phyloP scores from a whole-genome alignment of 805 yeast species.

The Candida montana region DNA sequence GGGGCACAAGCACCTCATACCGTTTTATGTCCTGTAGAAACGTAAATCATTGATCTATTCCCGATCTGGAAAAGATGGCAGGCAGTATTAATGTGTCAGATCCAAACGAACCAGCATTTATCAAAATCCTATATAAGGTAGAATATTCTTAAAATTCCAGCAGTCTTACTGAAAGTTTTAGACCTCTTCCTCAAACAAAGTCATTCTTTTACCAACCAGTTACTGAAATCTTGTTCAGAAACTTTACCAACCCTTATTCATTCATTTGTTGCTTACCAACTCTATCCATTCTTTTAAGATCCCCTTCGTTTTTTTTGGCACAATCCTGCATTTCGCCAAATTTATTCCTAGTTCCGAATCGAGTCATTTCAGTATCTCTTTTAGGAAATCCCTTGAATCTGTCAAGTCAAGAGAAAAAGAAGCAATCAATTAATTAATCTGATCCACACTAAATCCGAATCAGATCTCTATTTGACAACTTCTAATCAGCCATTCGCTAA shows the following conservation, averaged over 20 bases:
- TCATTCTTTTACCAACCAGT: not conserved
- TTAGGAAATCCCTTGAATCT: constrained; percentile 4
- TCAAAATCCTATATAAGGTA: not conserved
- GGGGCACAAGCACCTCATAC: not conserved
- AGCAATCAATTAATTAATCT: constrained; percentile 1
- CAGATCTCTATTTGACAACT: not conserved
- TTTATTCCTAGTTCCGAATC: not conserved
- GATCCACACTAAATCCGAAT: not conserved
- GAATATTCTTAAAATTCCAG: not conserved
- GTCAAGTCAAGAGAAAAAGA: not conserved
- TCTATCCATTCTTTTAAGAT: not conserved
- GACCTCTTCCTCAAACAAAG: not conserved
- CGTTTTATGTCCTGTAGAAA: not conserved
- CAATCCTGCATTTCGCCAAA: not conserved
- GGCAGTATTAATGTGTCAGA: constrained; percentile 4
- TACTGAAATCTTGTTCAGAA: too few species aligned
- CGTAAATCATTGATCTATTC: not conserved
- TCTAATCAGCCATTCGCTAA: too few species aligned
- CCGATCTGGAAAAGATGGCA: constrained; percentile 2
- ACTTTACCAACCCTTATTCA: not conserved
- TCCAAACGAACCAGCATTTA: not conserved
- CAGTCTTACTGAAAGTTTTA: not conserved
- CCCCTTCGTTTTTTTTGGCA: not conserved
- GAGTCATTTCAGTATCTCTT: constrained; percentile 4
- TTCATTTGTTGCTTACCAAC: not conserved